Evolutionary conservation across 1,284 basidiomycete species (phyloP).

Genomic region (Cronartium ribicola): DNA sequence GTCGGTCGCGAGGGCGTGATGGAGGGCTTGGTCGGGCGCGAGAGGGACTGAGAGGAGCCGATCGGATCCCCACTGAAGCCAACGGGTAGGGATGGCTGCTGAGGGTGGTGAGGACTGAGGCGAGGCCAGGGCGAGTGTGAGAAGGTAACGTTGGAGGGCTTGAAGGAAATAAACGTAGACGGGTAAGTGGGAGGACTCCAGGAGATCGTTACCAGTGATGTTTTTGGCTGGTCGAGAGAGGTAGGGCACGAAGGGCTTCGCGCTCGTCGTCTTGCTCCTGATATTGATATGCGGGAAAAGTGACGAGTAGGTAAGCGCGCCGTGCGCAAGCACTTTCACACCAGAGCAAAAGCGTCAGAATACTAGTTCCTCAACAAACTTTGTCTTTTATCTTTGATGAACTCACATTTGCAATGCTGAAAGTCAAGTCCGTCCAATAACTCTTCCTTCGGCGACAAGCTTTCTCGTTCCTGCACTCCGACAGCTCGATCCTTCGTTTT

Average conservation of each 20-base stretch:
- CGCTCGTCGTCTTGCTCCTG: conserved; percentile 11
- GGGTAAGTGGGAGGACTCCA: neutral
- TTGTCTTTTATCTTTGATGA: neutral
- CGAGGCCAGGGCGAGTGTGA: conserved; percentile 16
- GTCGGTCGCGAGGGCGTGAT: conserved; percentile 7
- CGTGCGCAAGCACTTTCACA: conserved; percentile 23
- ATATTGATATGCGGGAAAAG: conserved; percentile 18
- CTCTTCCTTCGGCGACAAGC: too few relatives aligned
- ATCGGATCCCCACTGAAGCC: conserved; percentile 36
- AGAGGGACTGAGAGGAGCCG: conserved; percentile 21
- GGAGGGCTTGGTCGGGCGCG: conserved; percentile 7
- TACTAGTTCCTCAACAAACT: neutral
- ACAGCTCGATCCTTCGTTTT: neutral
- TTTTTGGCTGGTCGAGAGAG: conserved; percentile 36
- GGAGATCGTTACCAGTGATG: conserved; percentile 24
- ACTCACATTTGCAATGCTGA: neutral
- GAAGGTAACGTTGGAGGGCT: conserved; percentile 24
- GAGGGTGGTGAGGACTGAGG: conserved; percentile 18
- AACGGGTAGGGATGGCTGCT: conserved; percentile 14
- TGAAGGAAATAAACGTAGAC: conserved; percentile 29
- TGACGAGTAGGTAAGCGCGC: conserved; percentile 28
- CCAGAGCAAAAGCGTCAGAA: neutral
- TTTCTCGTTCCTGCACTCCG: too few relatives aligned
- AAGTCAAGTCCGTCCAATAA: neutral
- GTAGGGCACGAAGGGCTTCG: conserved; percentile 31